A percentile compares a stretch with the other conserved stretches of the same genome.
These are phyloP conservation scores for Oehlia diaphana DNA, from an alignment of 192 early-diverging fungal species.

Conservation along the genomic window DNA sequence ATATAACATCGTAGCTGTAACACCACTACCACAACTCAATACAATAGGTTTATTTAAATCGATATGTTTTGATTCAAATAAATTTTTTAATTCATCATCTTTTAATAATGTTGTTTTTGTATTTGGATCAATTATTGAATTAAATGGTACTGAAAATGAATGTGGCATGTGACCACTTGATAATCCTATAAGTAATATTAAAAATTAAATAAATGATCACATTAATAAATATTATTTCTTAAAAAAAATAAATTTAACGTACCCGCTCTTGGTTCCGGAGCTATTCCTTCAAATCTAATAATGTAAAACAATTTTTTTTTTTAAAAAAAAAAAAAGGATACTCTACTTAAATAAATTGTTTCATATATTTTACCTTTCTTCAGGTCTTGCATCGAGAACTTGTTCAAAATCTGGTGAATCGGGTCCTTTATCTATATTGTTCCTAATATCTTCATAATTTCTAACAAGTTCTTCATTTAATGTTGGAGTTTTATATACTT, in stretches of 20 bases:
- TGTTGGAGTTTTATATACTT: slow-evolving; percentile 37
- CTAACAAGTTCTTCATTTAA: slow-evolving; percentile 48
- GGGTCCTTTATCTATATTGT: slow-evolving; percentile 47
- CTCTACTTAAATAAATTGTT: no score
- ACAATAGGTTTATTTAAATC: slow-evolving; percentile 72
- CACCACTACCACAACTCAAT: slow-evolving; percentile 84
- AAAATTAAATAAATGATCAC: no score
- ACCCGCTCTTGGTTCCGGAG: slow-evolving; percentile 72
- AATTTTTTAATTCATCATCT: slow-evolving; percentile 49
- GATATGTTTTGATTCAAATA: slow-evolving; percentile 62
- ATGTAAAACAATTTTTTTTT: no score
- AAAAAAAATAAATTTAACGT: neutral
- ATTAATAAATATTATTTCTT: no score
- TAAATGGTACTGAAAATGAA: slow-evolving; percentile 75
- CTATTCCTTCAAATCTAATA: slow-evolving; percentile 64
- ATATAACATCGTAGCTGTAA: slow-evolving; percentile 82
- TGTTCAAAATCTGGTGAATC: slow-evolving; percentile 39
- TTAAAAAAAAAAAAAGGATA: no score
- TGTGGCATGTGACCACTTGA: slow-evolving; percentile 82
- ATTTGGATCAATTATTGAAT: slow-evolving; percentile 56
- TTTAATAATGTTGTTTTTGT: slow-evolving; percentile 54
- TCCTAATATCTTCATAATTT: slow-evolving; percentile 58
- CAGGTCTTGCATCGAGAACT: slow-evolving; percentile 74
- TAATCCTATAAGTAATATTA: slow-evolving; percentile 44
- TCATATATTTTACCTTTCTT: slow-evolving; percentile 33